Conservation (phyloP, 192 early-diverging fungal species). For the Coemansia sp. region DNA sequence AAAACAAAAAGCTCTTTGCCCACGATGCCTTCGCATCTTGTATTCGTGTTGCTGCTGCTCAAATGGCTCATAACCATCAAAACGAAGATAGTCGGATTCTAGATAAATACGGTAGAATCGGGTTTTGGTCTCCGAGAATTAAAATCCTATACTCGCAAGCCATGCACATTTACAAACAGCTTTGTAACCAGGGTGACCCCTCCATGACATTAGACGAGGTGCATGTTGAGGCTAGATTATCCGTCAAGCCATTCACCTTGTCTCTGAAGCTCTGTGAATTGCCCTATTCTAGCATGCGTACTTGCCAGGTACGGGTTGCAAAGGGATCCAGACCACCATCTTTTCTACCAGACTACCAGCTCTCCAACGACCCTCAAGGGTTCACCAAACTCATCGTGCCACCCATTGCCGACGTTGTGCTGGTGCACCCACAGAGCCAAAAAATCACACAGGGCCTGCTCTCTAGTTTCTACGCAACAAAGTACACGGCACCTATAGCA, state of each 20-base stretch:
- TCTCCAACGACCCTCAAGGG: constrained; percentile 21
- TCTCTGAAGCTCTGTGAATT: constrained; percentile 21
- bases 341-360: constrained; percentile 24
- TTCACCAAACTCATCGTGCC: constrained; percentile 27
- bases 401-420: constrained; percentile 22
- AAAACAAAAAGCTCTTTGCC: constrained; percentile 14
- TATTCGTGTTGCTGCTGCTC: constrained; percentile 22
- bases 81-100: neutral
- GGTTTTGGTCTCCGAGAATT: constrained; percentile 39
- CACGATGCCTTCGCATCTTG: constrained; percentile 18
- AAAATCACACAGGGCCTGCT: constrained; percentile 30
- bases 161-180: constrained; percentile 5
- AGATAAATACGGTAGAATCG: constrained; percentile 17
- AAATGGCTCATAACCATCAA: constrained; percentile 32
- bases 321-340: constrained; percentile 22
- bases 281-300: constrained; percentile 27
- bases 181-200: constrained; percentile 10
- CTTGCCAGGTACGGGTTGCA: constrained; percentile 34
- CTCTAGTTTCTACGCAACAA: constrained; percentile 27
- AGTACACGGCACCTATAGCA: neutral
- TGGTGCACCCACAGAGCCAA: constrained; percentile 23
- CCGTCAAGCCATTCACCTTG: constrained; percentile 20
- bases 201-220: constrained; percentile 31
- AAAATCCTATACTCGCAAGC: constrained; percentile 25
- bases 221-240: constrained; percentile 26